phyloP scores from a whole-genome alignment of 495 filamentous ascomycete species.

The Aspergillus nanangensis region DNA sequence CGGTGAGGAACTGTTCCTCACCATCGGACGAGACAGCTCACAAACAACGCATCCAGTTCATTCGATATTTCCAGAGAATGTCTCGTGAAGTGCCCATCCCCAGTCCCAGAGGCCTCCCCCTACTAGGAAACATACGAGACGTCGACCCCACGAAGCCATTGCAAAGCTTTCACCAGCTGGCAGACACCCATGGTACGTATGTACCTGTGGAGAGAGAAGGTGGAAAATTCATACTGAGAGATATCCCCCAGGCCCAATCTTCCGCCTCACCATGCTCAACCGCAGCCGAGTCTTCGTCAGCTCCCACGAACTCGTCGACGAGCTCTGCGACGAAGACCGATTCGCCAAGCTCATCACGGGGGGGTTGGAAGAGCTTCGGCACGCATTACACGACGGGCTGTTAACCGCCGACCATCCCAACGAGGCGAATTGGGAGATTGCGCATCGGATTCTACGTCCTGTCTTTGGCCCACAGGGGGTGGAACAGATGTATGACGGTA shows the following conservation, averaged over 20 bases:
- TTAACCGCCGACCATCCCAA: constrained; percentile 58
- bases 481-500: constrained; percentile 58
- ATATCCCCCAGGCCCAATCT: constrained; percentile 50
- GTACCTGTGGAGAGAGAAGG: background rate
- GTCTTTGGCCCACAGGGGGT: constrained; percentile 71
- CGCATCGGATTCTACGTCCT: constrained; percentile 62
- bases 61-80: too few species aligned
- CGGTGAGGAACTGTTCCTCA: too few species aligned
- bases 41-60: too few species aligned
- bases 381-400: constrained; percentile 60
- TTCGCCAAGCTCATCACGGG: constrained; percentile 54
- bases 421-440: constrained; percentile 66
- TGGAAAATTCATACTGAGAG: background rate
- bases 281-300: constrained; percentile 30
- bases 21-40: too few species aligned
- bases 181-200: constrained; percentile 55
- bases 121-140: constrained; percentile 63
- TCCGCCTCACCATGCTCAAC: constrained; percentile 29
- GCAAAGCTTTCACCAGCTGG: constrained; percentile 48
- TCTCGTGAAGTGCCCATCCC: constrained; percentile 48
- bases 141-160: constrained; percentile 50
- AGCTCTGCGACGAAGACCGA: constrained; percentile 62
- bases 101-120: constrained; percentile 55
- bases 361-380: constrained; percentile 50
- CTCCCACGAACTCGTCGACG: constrained; percentile 54